A percentile compares a stretch with the other conserved stretches of the same genome.
Evolutionary conservation across 2,329 filamentous ascomycete genomes (phyloP).

Genomic region (Colletotrichum shisoi): DNA sequence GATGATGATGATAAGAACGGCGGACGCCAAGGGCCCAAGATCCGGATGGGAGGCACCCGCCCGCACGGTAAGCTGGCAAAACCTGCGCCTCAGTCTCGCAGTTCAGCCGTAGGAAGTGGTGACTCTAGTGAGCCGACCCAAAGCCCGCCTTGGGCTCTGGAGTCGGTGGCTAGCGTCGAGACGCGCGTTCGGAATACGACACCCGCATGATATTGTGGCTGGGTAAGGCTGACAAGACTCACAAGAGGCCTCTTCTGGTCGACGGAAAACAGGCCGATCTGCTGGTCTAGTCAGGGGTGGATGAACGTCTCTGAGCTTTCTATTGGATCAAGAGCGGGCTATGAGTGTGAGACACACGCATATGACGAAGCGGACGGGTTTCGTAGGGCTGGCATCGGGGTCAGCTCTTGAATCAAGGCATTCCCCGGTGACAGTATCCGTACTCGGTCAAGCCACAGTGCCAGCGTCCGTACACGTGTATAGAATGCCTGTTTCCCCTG

Average conservation of each 20-base stretch:
- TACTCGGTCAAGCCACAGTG: no score
- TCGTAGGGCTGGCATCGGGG: neutral
- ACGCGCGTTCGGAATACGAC: conserved; percentile 33
- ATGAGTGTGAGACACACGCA: neutral
- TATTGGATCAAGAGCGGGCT: neutral
- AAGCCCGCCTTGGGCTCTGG: neutral
- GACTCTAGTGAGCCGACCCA: conserved; percentile 9
- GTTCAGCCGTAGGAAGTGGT: conserved; percentile 29
- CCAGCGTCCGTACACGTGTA: no score
- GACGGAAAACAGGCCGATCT: neutral
- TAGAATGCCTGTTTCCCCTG: no score
- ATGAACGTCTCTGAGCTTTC: neutral
- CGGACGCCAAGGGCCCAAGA: neutral
- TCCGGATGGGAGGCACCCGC: conserved; percentile 6
- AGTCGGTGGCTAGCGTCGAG: conserved; percentile 13
- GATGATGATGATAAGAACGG: conserved; percentile 12
- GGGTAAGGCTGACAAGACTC: conserved; percentile 37
- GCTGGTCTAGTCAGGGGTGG: neutral
- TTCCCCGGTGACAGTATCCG: neutral
- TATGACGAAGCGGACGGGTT: neutral
- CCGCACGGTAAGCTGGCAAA: conserved; percentile 20
- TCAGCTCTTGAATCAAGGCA: neutral
- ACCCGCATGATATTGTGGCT: conserved; percentile 30
- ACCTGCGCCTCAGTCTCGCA: conserved; percentile 25
- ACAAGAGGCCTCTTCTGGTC: conserved; percentile 27